These are phyloP conservation scores for Colletotrichum tabaci DNA, from an alignment of 2,329 filamentous ascomycete species.

Conservation along the genomic window DNA sequence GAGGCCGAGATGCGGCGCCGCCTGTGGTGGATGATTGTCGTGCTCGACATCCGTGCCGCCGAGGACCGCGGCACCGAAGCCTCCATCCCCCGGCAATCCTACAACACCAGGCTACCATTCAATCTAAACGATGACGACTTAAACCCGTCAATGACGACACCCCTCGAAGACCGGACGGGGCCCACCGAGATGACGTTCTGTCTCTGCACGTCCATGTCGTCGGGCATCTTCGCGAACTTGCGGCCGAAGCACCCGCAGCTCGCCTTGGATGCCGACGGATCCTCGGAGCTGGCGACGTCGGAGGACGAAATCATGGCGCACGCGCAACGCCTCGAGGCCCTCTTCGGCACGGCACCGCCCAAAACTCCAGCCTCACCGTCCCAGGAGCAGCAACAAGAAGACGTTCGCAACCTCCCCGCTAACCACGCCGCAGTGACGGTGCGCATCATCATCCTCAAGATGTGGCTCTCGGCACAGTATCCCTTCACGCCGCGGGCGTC, in stretches of 20 bases:
- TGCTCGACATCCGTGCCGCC: constrained; percentile 70
- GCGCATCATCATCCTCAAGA: constrained; percentile 61
- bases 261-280: constrained; percentile 27
- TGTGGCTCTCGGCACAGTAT: constrained; percentile 63
- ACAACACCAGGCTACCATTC: constrained; percentile 63
- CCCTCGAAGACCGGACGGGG: constrained; percentile 53
- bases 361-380: constrained; percentile 35
- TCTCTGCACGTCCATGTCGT: constrained; percentile 57
- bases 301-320: constrained; percentile 59
- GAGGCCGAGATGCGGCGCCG: constrained; percentile 73
- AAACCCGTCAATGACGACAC: constrained; percentile 54
- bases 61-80: constrained; percentile 67
- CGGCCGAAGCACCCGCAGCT: constrained; percentile 54
- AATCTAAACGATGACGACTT: constrained; percentile 70
- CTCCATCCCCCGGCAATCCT: constrained; percentile 58
- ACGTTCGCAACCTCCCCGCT: constrained; percentile 50
- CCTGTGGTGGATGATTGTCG: constrained; percentile 74
- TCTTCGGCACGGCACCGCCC: constrained; percentile 56
- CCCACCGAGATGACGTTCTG: constrained; percentile 60
- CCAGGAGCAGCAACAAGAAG: background rate
- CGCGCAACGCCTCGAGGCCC: constrained; percentile 56
- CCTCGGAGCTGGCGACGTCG: constrained; percentile 43
- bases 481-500: constrained; percentile 55
- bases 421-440: constrained; percentile 57
- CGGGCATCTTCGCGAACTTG: constrained; percentile 54